phyloP scores from a whole-genome alignment of 2,329 filamentous ascomycete species.

The Neonectria punicea region DNA sequence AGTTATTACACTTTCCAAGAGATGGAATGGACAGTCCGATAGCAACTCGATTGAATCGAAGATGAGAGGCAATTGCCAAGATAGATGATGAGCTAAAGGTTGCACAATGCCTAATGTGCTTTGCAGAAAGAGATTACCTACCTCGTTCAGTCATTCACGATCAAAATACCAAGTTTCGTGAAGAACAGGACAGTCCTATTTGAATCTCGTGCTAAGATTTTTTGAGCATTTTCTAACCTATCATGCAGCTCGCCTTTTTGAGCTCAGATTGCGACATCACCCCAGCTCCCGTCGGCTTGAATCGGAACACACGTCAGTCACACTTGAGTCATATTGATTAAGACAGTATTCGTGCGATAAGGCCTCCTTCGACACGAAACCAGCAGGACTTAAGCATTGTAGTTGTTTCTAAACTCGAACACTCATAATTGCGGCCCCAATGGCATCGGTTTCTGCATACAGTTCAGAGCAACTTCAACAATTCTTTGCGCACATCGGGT shows the following conservation, averaged over 20 bases:
- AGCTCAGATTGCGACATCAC: slow-evolving; percentile 24
- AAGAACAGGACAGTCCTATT: neutral
- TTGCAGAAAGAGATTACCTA: neutral
- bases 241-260: slow-evolving; percentile 13
- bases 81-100: neutral
- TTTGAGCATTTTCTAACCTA: neutral
- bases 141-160: neutral
- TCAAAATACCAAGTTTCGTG: neutral
- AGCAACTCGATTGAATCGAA: neutral
- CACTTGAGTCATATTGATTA: slow-evolving; percentile 8
- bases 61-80: neutral
- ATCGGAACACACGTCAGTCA: slow-evolving; percentile 22
- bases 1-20: neutral
- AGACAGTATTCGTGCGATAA: neutral
- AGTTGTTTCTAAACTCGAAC: neutral
- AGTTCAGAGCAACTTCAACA: slow-evolving; percentile 28
- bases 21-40: neutral
- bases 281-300: neutral
- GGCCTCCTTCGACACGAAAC: neutral
- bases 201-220: neutral
- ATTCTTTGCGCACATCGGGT: slow-evolving; percentile 24
- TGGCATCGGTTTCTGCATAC: slow-evolving; percentile 31
- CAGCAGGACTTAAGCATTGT: too few relatives aligned
- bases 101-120: too few relatives aligned
- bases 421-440: neutral